Evolutionary conservation across 2,329 filamentous ascomycete species (phyloP), one percentile per base, ranked within the genome.

Genomic region (Aspergillaceae sp.): DNA sequence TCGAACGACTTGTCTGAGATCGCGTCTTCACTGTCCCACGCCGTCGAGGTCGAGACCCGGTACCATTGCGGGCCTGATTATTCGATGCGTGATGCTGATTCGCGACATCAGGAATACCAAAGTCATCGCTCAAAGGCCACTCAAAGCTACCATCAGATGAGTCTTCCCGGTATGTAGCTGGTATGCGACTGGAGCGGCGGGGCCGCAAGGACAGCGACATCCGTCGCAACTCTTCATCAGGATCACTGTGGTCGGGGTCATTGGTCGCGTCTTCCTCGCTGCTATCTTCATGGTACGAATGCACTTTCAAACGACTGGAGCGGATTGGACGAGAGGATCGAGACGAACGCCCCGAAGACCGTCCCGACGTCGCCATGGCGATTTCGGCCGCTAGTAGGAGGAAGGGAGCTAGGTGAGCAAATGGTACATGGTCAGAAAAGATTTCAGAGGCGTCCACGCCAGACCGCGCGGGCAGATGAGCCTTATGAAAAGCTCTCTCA

Each of bases 201-300:
- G 64, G 60, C 6, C 64, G 63, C 35, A 63, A 48, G 7, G 63
- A 60, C 6, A 61, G 48, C 8, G 60, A 59, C 11, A 50, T 27
- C 27, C 52, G 55, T 35, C 51, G 48, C 2, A 51, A 40, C 32
- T 30, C 41, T 29, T 49, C 51, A n/a, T 48, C 49, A 4, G 44
- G 52, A 4, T 50, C 42, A 7, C 32, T 44, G 26, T 52, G 43
- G 28, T 9, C 7, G 10, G 9, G 5, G 10, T 53, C 46, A 11
- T 52, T 46, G 29, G 52, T 47, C 10, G 53, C 58, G 9, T 62
- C 58, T 10, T 64, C 61, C 3, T 63, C 64, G 8, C 57, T 56
- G 42, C 58, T 63, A 11, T 65, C 61, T 51, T 70, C 67, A 34
- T 65, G 58, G 44, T 70, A 70, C 29, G 65, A 63, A 37, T 59